Percentiles rank a stretch among this genome's conserved stretches.
Evolutionary conservation across 768 basidiomycete genomes (phyloP).

Genomic region (Rhodotorula babjevae): DNA sequence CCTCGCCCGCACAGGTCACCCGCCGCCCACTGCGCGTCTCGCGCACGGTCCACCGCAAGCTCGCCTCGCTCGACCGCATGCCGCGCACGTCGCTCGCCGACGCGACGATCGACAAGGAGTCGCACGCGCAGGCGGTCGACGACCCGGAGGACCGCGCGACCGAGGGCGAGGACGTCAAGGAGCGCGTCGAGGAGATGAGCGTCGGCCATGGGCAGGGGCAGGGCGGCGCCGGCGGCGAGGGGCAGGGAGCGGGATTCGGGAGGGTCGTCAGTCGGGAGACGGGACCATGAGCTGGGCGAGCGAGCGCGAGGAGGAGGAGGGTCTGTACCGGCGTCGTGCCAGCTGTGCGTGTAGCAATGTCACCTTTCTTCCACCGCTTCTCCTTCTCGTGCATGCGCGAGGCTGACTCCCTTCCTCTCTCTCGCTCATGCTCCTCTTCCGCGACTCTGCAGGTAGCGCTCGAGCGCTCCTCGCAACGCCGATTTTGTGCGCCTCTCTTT

Average conservation of each 20-base stretch:
- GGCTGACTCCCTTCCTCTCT: too few species aligned
- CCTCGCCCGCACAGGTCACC: slow-evolving; percentile 36
- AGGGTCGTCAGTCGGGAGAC: background rate
- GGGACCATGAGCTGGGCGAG: background rate
- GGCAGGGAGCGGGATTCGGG: background rate
- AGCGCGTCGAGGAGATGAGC: background rate
- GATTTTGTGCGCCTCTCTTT: too few species aligned
- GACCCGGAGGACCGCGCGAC: slow-evolving; percentile 6
- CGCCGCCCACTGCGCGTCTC: slow-evolving; percentile 37
- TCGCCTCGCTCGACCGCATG: slow-evolving; percentile 35
- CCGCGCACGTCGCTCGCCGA: slow-evolving; percentile 34
- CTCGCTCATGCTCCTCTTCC: too few species aligned
- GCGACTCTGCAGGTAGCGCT: too few species aligned
- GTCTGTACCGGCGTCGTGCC: background rate
- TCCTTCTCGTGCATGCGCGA: too few species aligned
- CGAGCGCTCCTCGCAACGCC: too few species aligned
- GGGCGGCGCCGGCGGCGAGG: background rate
- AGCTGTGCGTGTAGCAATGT: background rate
- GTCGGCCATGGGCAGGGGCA: too few species aligned
- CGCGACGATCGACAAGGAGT: slow-evolving; percentile 39
- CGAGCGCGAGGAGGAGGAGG: too few species aligned
- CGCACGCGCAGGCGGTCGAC: slow-evolving; percentile 32
- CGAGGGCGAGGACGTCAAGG: slow-evolving; percentile 3
- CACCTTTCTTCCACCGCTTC: too few species aligned
- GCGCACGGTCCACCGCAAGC: slow-evolving; percentile 32